Evolutionary conservation across 2,329 filamentous ascomycete genomes (phyloP), one percentile per base, ranked within the genome.

Genomic region (Parascedosporium putredinis): DNA sequence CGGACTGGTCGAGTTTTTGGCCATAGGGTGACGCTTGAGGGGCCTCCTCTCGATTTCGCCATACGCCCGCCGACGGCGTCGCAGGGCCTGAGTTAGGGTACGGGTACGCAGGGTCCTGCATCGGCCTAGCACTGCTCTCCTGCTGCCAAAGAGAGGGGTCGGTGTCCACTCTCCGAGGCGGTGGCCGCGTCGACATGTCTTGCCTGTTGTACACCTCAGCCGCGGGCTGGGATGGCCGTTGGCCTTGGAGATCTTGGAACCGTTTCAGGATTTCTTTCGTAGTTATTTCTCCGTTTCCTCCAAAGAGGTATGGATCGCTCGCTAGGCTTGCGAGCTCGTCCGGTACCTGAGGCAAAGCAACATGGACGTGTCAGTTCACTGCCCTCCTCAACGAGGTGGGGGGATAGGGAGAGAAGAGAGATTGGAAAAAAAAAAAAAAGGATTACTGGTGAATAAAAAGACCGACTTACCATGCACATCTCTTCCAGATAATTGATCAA

Each of bases 231-330:
- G 9, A 3, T 71, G 86, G 67, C 68, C 81, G 68, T 40, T 74
- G 69, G 5, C 73, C 72, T 50, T 69, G 67, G 54, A 93, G 84
- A 60, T 95, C 88, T 46, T 89, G 89, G 66, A 94, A 96, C 51
- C 88, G 82, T 64, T 91, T 95, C 47, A 98, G 75, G 50, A 98
- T 97, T 60, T 98, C 93, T 66, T 98, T 98, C 5, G 90, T 95
- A 1, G 91, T 96, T 54, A 96, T 83, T 53, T 98, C 91, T 43
- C 85, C 83, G 55, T 78, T 83, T 60, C 81, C 85, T 62, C 83
- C 88, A 67, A 94, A 91, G 47, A 95, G 78, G 20, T 78, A 78
- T 4, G 83, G 83, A 64, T 98, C 91, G 61, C 84, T 87, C 23
- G 97, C 74, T 48, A 96, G 83, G 49, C 86, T 84, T 59, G 90